Conservation (phyloP, 73 alveolate genomes). For the Uronychia setigera region DNA sequence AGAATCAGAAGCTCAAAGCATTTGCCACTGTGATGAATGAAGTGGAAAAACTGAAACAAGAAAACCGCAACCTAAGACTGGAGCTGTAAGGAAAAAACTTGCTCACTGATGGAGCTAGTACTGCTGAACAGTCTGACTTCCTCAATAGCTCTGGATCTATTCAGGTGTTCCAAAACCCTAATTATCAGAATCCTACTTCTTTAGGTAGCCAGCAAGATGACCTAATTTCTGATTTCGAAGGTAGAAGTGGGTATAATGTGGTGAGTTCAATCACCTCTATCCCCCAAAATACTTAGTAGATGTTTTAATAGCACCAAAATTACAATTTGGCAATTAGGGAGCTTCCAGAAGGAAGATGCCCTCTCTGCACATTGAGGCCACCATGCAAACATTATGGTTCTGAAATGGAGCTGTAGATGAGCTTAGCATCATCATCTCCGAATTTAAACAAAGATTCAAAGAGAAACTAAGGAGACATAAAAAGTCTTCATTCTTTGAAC, state of each 20-base stretch:
- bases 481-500: background rate
- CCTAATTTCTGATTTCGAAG: background rate
- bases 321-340: background rate
- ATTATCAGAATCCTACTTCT: background rate
- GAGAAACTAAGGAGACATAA: background rate
- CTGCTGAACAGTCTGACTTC: background rate
- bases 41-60: conserved; percentile 62
- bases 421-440: background rate
- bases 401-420: conserved; percentile 34
- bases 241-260: background rate
- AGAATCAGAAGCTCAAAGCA: conserved; percentile 43
- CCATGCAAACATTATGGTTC: conserved; percentile 72
- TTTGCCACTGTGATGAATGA: conserved; percentile 43
- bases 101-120: background rate
- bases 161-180: background rate
- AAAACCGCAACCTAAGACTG: conserved; percentile 59
- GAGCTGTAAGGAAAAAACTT: conserved; percentile 26
- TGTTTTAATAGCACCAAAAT: too few relatives aligned
- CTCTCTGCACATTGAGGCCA: conserved; percentile 70
- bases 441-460: background rate
- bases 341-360: conserved; percentile 73
- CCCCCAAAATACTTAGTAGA: too few relatives aligned
- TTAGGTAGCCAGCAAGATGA: background rate
- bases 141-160: background rate
- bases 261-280: background rate